Evolutionary conservation across 805 yeast species (phyloP).

Genomic region (Dipodascopsis uninucleata): DNA sequence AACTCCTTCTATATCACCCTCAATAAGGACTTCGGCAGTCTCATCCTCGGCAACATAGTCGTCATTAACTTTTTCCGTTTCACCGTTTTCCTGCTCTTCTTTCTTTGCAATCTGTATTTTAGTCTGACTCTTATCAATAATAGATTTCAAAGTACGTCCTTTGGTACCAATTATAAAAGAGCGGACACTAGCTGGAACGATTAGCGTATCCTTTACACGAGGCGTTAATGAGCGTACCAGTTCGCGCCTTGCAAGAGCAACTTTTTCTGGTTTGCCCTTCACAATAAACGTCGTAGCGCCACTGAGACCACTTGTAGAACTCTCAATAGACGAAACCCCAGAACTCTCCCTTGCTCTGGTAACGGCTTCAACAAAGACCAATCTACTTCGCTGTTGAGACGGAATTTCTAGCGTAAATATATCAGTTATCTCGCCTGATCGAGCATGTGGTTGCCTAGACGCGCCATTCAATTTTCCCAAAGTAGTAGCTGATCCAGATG

Average conservation of each 20-base stretch:
- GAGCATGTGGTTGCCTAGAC: constrained; percentile 40
- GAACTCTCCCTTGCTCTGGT: constrained; percentile 35
- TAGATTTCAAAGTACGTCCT: constrained; percentile 78
- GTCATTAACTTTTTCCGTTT: constrained; percentile 35
- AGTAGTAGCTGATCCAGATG: constrained; percentile 23
- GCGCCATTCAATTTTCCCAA: constrained; percentile 28
- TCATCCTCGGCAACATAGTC: constrained; percentile 62
- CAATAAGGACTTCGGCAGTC: constrained; percentile 58
- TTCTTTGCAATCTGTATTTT: constrained; percentile 61
- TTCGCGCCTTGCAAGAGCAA: constrained; percentile 67
- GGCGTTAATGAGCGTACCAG: constrained; percentile 72
- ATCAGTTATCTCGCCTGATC: constrained; percentile 65
- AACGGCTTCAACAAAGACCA: constrained; percentile 67
- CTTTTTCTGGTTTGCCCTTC: constrained; percentile 66
- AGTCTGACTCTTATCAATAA: constrained; percentile 62
- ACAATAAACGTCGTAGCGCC: constrained; percentile 68
- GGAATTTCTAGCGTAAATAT: constrained; percentile 71
- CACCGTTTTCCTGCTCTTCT: constrained; percentile 29
- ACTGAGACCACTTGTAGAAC: constrained; percentile 20
- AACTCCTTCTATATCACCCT: constrained; percentile 84
- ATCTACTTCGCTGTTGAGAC: constrained; percentile 50
- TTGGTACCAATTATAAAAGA: constrained; percentile 81
- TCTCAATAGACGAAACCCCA: constrained; percentile 20
- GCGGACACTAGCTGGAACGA: constrained; percentile 73
- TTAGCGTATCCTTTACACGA: constrained; percentile 58